Evolutionary conservation across 2,329 filamentous ascomycete genomes (phyloP), one percentile per base, ranked within the genome.

Genomic region (Penicillium paneum): DNA sequence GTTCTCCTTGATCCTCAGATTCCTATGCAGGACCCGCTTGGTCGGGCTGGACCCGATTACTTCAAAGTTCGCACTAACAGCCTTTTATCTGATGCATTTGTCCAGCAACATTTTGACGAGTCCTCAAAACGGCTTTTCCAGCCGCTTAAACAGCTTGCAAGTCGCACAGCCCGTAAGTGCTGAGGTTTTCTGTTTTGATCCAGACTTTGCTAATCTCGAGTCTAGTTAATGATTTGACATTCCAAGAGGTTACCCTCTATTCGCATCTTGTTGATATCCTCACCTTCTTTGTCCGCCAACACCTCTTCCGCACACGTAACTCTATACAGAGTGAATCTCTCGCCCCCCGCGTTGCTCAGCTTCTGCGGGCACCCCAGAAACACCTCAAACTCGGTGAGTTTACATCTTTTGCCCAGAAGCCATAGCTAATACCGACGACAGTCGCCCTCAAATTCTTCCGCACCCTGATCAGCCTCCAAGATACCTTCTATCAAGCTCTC

Each of bases 361-460:
- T 99, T 57, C 82, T 99, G 61, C 79, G 80, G 41, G 92, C 88
- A 56, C 86, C 86, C 10, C 90, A 97, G 74, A 97, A 97, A 77
- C 92, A 96, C 70, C 77, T 99, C 60, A 92, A 93, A 74, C 83
- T 99, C 40, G 89, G 89, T 92, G 77, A 74, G 86, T 76, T 3
- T 34, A 24, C 12, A 40, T 2, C n/a, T 5, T 24, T 34, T 24
- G 6, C 19, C 10, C 12, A 29, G 28, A n/a, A 19, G 29, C 21
- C 5, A 24, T 35, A 17, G 35, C 43, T 53, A 49, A 49, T 35
- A 26, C 29, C 15, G 19, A 47, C 7, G 11, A 24, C 13, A 92
- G 90, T 91, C 65, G 90, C 92, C 6, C 83, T 99, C 62, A 94
- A 96, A 70, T 97, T 96, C 76, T 93, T 97, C 77, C 89, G 93